phyloP scores from a whole-genome alignment of 2,329 filamentous ascomycete species.

The Chrysosporium keratinophilum region DNA sequence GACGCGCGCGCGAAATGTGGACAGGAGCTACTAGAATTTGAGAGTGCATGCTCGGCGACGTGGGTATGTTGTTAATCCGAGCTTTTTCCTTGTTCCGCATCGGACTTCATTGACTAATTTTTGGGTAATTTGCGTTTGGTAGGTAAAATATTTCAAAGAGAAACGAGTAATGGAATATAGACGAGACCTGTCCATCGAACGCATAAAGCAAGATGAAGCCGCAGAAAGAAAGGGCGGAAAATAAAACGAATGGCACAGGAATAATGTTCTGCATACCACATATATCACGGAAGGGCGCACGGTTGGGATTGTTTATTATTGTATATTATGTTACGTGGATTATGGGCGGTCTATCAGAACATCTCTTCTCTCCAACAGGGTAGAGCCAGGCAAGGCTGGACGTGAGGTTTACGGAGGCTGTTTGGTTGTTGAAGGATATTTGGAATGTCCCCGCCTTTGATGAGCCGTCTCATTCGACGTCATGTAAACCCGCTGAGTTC shows the following conservation, averaged over 20 bases:
- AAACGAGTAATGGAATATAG: slow-evolving; percentile 86
- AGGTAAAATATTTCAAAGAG: slow-evolving; percentile 98
- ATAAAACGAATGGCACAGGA: neutral
- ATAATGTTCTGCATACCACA: neutral
- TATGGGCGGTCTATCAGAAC: neutral
- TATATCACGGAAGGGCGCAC: slow-evolving; percentile 5
- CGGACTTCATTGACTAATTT: neutral
- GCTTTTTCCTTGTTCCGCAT: slow-evolving; percentile 27
- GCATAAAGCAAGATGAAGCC: slow-evolving; percentile 63
- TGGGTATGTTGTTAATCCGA: slow-evolving; percentile 54
- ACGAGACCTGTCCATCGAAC: slow-evolving; percentile 66
- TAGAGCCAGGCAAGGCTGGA: neutral
- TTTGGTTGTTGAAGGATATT: neutral
- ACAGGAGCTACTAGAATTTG: slow-evolving; percentile 56
- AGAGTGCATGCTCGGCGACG: slow-evolving; percentile 73
- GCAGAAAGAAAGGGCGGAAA: slow-evolving; percentile 16
- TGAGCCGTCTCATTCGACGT: no score
- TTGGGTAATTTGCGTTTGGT: slow-evolving; percentile 12
- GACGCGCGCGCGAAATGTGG: slow-evolving; percentile 50
- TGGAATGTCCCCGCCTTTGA: no score
- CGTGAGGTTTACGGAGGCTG: no score
- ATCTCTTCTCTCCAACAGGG: neutral
- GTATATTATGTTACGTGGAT: slow-evolving; percentile 1
- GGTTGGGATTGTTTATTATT: neutral
- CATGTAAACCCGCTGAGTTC: neutral